Evolutionary conservation across 2,329 filamentous ascomycete species (phyloP).

Genomic region (Sarocladiaceae sp.): DNA sequence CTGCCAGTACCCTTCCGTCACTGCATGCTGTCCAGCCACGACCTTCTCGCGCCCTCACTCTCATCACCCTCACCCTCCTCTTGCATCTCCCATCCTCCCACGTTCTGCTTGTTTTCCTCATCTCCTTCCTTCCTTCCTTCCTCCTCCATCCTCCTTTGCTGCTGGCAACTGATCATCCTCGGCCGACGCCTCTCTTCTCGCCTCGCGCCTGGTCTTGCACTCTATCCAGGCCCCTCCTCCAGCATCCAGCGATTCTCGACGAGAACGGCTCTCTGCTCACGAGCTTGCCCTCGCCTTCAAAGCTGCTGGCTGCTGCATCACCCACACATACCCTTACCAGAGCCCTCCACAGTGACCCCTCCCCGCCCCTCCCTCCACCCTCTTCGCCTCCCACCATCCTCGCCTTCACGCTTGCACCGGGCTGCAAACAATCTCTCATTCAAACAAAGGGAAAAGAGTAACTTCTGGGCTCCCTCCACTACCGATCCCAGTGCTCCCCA

Average conservation of each 20-base stretch:
- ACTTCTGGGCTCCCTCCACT: too few species aligned
- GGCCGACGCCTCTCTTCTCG: background rate
- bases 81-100: slow-evolving; percentile 2
- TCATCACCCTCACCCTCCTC: background rate
- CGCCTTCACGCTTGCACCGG: slow-evolving; percentile 10
- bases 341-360: too few species aligned
- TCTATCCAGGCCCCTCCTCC: background rate
- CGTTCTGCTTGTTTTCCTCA: slow-evolving; percentile 9
- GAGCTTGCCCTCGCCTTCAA: background rate
- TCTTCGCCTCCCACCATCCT: background rate
- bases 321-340: too few species aligned
- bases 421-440: slow-evolving; percentile 2
- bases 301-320: slow-evolving; percentile 1
- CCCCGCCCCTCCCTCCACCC: background rate
- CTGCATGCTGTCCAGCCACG: slow-evolving; percentile 2
- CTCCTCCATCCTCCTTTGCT: background rate
- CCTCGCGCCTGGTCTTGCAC: background rate
- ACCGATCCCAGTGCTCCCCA: too few species aligned
- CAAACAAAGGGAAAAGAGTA: background rate
- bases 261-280: too few species aligned
- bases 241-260: background rate
- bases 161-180: background rate
- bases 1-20: too few species aligned
- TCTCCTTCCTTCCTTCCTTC: slow-evolving; percentile 7
- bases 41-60: background rate